Evolutionary conservation across 768 basidiomycete genomes (phyloP), one percentile per base, ranked within the genome.

Genomic region (Lepiota subincarnata): DNA sequence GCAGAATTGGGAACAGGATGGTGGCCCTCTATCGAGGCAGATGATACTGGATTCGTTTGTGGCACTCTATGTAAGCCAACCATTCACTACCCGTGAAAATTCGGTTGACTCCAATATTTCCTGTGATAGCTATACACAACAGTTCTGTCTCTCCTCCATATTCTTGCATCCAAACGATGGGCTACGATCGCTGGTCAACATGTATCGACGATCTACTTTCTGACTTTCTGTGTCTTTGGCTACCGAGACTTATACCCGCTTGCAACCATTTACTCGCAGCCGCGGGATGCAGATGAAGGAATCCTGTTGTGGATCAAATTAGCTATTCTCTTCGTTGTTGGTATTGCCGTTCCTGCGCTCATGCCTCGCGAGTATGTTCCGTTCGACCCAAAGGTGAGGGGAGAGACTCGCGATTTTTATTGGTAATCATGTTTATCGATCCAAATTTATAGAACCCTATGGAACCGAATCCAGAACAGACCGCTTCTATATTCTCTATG

Each of bases 381-480:
- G 3, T 53, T 58, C n/a, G 48, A 62, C 16, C 48, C 56, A 14
- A 48, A 57, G 40, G 59, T 60, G 28, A 1, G 20, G 4, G n/a
- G 26, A 18, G 38, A 36, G 8, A 35, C 14, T 3, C 12, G 16
- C 6, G 36, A 6, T 11, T 22, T n/a, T 38, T 19, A n/a, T 3
- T 28, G 16, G 28, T 35, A 13, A 38, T 20, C 6, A 20, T 16
- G 12, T 2, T 10, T 53, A 16, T 14, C 50, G 6, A 55, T 6
- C 20, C 22, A 5, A 34, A 31, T 18, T 49, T 50, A 12, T 48
- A 75, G 73, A 62, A 74, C 39, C 70, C 73, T 6, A 59, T 65
- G 54, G 44, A 60, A 14, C 70, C 72, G 1, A 76, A 75, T 60
- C 76, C 79, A 4, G 81, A 83, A 57, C 81, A 82, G 59, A 79